These are phyloP conservation scores for Kwoniella botswanensis DNA, from an alignment of 768 basidiomycete genomes.

Conservation along the genomic window DNA sequence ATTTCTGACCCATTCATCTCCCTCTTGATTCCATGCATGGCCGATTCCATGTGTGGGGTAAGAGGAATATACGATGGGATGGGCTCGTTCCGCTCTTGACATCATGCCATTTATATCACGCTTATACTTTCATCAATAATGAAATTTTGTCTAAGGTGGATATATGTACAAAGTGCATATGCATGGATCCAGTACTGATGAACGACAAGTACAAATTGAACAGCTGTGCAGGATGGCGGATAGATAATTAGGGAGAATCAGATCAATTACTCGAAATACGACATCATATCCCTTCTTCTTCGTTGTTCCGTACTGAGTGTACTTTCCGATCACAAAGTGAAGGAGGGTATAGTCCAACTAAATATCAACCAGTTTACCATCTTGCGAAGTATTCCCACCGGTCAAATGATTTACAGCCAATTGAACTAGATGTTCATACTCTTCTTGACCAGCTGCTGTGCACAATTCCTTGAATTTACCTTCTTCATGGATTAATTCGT, in stretches of 20 bases:
- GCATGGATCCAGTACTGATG: too few species aligned
- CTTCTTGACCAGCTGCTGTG: constrained; percentile 41
- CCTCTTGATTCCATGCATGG: neutral
- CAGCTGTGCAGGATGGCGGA: too few species aligned
- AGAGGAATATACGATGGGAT: constrained; percentile 17
- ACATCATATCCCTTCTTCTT: neutral
- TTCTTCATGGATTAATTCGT: constrained; percentile 38
- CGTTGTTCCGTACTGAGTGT: neutral
- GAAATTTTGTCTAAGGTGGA: too few species aligned
- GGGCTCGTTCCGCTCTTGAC: constrained; percentile 54
- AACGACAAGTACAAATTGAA: too few species aligned
- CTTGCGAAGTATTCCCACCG: neutral
- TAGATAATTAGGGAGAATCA: neutral
- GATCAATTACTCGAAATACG: neutral
- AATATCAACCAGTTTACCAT: neutral
- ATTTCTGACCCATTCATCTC: constrained; percentile 49
- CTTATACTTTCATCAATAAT: too few species aligned
- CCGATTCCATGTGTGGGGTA: constrained; percentile 4
- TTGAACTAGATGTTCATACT: constrained; percentile 36
- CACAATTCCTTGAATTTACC: constrained; percentile 44
- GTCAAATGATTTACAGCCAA: constrained; percentile 31
- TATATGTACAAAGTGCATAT: too few species aligned
- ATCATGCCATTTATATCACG: too few species aligned
- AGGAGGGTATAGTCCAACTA: neutral
- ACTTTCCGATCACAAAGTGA: too few species aligned